Conservation (phyloP, 768 basidiomycete species). For the Rubroboletus satanas region DNA sequence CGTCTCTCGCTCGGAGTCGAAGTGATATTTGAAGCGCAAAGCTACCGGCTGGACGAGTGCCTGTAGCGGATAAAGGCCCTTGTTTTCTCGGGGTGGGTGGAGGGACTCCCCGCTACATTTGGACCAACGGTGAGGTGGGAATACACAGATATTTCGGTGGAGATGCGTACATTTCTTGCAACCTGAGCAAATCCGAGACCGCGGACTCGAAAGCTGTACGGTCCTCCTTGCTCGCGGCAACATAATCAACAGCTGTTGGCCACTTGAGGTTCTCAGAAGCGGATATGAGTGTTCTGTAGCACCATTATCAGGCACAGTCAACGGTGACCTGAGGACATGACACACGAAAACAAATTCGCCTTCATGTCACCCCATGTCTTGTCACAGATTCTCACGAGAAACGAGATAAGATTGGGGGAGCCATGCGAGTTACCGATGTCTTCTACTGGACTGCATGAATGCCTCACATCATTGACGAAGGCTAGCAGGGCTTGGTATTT, state of each 20-base stretch:
- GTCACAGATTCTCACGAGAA: constrained; percentile 60
- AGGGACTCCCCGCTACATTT: constrained; percentile 50
- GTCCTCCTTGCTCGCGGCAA: constrained; percentile 43
- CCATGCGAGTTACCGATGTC: constrained; percentile 43
- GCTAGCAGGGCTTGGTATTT: constrained; percentile 59
- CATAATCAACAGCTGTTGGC: constrained; percentile 75
- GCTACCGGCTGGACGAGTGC: constrained; percentile 80
- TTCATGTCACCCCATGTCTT: constrained; percentile 80
- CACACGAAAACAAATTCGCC: constrained; percentile 57
- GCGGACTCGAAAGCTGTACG: constrained; percentile 68
- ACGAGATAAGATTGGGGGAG: constrained; percentile 54
- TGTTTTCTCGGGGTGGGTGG: constrained; percentile 29
- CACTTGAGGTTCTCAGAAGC: constrained; percentile 78
- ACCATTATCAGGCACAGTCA: not conserved
- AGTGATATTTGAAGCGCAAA: constrained; percentile 92
- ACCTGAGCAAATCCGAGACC: constrained; percentile 68
- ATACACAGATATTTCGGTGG: not conserved
- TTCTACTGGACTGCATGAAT: constrained; percentile 44
- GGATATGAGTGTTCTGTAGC: constrained; percentile 52
- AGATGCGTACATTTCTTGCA: constrained; percentile 72
- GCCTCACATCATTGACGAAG: constrained; percentile 51
- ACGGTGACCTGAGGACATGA: constrained; percentile 9
- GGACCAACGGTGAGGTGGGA: not conserved
- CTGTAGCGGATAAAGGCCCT: constrained; percentile 78
- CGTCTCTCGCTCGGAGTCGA: constrained; percentile 80